A percentile compares a stretch with the other conserved stretches of the same genome.
These are phyloP conservation scores for Achlya hypogyna DNA, from an alignment of 352 stramenopile genomes.

Conservation along the genomic window DNA sequence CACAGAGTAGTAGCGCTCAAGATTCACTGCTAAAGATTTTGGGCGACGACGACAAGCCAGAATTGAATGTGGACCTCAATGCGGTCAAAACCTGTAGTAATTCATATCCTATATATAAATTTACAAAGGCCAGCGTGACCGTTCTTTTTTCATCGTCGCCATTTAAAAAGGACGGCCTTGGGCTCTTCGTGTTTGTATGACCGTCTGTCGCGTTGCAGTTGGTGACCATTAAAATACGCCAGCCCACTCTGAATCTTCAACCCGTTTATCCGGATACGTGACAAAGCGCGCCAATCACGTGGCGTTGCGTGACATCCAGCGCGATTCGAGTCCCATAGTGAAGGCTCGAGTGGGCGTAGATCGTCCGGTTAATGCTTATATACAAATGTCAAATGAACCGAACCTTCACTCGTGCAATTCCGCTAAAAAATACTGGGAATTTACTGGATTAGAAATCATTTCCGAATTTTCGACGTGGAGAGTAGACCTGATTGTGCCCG, in stretches of 20 bases:
- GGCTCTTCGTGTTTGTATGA: no score
- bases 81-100: no score
- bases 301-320: background rate
- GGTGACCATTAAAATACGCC: background rate
- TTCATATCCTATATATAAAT: no score
- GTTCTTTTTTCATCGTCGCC: no score
- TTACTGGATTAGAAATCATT: constrained; percentile 12
- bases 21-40: no score
- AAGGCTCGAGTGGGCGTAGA: background rate
- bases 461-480: constrained; percentile 6
- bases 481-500: background rate
- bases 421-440: background rate
- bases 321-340: background rate
- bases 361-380: background rate
- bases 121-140: no score
- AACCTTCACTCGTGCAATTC: constrained; percentile 7
- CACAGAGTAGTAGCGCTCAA: no score
- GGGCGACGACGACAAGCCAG: no score
- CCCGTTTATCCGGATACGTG: constrained; percentile 15
- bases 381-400: constrained; percentile 14
- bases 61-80: no score
- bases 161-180: no score
- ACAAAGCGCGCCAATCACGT: background rate
- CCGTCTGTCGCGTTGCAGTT: background rate
- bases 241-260: constrained; percentile 2